phyloP scores from a whole-genome alignment of 306 rosid species.

The Cercis canadensis region DNA sequence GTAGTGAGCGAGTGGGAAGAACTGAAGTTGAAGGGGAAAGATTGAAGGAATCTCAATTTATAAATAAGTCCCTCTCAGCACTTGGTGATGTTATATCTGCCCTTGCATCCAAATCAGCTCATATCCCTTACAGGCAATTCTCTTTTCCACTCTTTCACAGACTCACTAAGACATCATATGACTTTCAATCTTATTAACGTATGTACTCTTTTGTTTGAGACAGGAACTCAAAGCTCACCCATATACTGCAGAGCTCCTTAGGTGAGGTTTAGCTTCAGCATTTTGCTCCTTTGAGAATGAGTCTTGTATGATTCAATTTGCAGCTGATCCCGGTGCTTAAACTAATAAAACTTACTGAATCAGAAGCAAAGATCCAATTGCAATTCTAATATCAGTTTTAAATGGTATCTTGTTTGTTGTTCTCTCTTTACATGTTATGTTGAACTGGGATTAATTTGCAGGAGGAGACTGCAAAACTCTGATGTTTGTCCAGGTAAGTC shows the following conservation, averaged over 20 bases:
- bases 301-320: slow-evolving; percentile 7
- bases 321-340: slow-evolving; percentile 9
- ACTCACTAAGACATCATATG: no score
- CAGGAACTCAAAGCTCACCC: slow-evolving; percentile 98
- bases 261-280: slow-evolving; percentile 55
- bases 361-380: background rate
- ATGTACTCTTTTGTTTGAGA: slow-evolving; percentile 35
- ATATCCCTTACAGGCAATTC: slow-evolving; percentile 85
- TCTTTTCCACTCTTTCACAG: slow-evolving; percentile 11
- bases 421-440: slow-evolving; percentile 1
- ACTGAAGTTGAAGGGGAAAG: slow-evolving; percentile 98
- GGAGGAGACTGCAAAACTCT: slow-evolving; percentile 99
- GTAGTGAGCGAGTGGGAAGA: slow-evolving; percentile 97
- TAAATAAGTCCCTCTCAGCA: slow-evolving; percentile 94
- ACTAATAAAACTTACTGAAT: background rate
- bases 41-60: slow-evolving; percentile 94
- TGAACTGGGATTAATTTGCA: slow-evolving; percentile 52
- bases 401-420: background rate
- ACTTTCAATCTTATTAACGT: no score
- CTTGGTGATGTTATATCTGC: slow-evolving; percentile 96
- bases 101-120: slow-evolving; percentile 90
- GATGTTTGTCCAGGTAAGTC: slow-evolving; percentile 97
- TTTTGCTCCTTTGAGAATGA: slow-evolving; percentile 18
- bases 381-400: background rate
- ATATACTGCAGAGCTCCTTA: slow-evolving; percentile 92